Evolutionary conservation across 345 rosid species (phyloP).

Genomic region (Psidium guajava): DNA sequence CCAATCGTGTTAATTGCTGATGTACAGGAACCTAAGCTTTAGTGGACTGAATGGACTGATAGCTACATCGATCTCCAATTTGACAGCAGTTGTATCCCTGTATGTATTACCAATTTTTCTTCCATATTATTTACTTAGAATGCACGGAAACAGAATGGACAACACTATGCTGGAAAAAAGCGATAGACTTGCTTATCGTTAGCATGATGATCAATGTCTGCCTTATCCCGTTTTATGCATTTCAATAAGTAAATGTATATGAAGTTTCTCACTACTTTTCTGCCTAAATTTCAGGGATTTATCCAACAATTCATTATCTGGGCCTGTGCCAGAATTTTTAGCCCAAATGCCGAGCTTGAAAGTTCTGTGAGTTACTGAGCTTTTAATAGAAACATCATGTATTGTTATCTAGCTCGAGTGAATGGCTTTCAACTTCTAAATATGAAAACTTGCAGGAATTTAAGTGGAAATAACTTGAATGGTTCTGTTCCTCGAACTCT

Average conservation of each 20-base stretch:
- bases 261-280: background rate
- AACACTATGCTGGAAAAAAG: background rate
- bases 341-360: slow-evolving; percentile 18
- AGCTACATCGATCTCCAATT: slow-evolving; percentile 18
- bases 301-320: slow-evolving; percentile 38
- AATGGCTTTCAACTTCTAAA: background rate
- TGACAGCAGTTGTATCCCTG: slow-evolving; percentile 27
- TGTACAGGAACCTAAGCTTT: slow-evolving; percentile 37
- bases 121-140: background rate
- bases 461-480: slow-evolving; percentile 24
- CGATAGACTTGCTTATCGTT: background rate
- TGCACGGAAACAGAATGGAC: background rate
- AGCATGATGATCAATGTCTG: background rate
- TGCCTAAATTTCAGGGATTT: slow-evolving; percentile 32
- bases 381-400: background rate
- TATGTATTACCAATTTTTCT: slow-evolving; percentile 4
- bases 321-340: slow-evolving; percentile 29
- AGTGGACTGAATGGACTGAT: slow-evolving; percentile 36
- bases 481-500: slow-evolving; percentile 28
- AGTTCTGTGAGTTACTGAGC: slow-evolving; percentile 29
- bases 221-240: background rate
- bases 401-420: background rate
- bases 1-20: fast-evolving
- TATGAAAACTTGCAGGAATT: slow-evolving; percentile 11
- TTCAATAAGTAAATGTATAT: background rate